Percentiles rank a stretch among this genome's conserved stretches.
phyloP scores from a whole-genome alignment of 192 early-diverging fungal species.

The Jimgerdemannia lactiflua region DNA sequence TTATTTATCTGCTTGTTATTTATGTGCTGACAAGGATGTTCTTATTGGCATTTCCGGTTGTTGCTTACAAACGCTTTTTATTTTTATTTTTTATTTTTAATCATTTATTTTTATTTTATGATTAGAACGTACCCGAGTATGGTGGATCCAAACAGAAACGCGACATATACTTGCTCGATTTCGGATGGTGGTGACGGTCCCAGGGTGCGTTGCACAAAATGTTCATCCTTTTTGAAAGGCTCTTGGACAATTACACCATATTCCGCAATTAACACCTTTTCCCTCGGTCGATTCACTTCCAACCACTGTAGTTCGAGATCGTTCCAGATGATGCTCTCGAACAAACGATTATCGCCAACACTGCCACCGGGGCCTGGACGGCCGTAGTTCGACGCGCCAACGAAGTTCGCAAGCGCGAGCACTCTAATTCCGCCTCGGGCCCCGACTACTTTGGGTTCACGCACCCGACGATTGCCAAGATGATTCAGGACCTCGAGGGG shows the following conservation, averaged over 20 bases:
- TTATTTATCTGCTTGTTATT: not conserved
- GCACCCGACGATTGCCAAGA: slow-evolving; percentile 80
- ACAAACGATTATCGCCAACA: slow-evolving; percentile 69
- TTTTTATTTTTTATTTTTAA: no score
- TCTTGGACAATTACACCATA: not conserved
- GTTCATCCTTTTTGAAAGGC: not conserved
- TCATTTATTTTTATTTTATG: not conserved
- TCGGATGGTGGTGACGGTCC: slow-evolving; percentile 82
- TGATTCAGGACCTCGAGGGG: slow-evolving; percentile 88
- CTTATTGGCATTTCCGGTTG: no score
- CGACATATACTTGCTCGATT: slow-evolving; percentile 69
- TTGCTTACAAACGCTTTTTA: no score
- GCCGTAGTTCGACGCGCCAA: slow-evolving; percentile 79
- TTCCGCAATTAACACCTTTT: no score
- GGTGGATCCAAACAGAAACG: slow-evolving; percentile 41
- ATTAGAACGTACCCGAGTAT: slow-evolving; percentile 53
- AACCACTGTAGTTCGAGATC: slow-evolving; percentile 64
- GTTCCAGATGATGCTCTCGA: slow-evolving; percentile 77
- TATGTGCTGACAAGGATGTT: no score
- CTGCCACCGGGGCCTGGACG: slow-evolving; percentile 93
- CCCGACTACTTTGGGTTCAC: slow-evolving; percentile 95
- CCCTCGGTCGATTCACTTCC: not conserved
- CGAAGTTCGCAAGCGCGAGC: slow-evolving; percentile 73
- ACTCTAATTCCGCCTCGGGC: slow-evolving; percentile 83
- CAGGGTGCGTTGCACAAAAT: slow-evolving; percentile 15